Evolutionary conservation across 2,329 filamentous ascomycete genomes (phyloP).

Genomic region (Paraphaeosphaeria minitans): DNA sequence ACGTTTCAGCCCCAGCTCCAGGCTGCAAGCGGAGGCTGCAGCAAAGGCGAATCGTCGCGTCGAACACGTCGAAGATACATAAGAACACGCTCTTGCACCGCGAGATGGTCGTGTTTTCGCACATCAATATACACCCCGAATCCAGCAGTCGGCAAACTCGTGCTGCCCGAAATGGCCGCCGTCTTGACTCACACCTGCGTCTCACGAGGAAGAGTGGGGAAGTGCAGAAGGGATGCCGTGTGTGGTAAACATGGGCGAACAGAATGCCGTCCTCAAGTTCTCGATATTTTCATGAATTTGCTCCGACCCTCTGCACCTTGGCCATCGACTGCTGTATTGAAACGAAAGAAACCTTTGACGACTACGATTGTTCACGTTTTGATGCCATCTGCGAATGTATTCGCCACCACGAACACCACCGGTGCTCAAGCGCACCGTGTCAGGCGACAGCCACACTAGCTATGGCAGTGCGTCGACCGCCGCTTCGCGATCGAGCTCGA

Average conservation of each 20-base stretch:
- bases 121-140: conserved; percentile 38
- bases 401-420: conserved; percentile 38
- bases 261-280: conserved; percentile 40
- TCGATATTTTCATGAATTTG: background rate
- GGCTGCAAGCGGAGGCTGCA: conserved; percentile 31
- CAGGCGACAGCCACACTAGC: conserved; percentile 45
- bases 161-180: conserved; percentile 20
- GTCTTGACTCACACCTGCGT: conserved; percentile 51
- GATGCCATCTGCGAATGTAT: conserved; percentile 35
- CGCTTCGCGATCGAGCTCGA: conserved; percentile 45
- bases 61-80: conserved; percentile 34
- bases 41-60: conserved; percentile 45
- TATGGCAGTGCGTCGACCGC: conserved; percentile 42
- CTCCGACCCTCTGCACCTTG: background rate
- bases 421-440: conserved; percentile 46
- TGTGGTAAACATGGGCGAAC: conserved; percentile 40
- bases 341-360: conserved; percentile 19
- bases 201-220: conserved; percentile 34
- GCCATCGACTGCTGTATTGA: conserved; percentile 5
- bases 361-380: conserved; percentile 14
- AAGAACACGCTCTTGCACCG: conserved; percentile 46
- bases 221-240: conserved; percentile 25
- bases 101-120: conserved; percentile 49
- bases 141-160: conserved; percentile 29
- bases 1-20: conserved; percentile 42